Conservation (phyloP, 192 early-diverging fungal genomes). For the Lobosporangium transversale region DNA sequence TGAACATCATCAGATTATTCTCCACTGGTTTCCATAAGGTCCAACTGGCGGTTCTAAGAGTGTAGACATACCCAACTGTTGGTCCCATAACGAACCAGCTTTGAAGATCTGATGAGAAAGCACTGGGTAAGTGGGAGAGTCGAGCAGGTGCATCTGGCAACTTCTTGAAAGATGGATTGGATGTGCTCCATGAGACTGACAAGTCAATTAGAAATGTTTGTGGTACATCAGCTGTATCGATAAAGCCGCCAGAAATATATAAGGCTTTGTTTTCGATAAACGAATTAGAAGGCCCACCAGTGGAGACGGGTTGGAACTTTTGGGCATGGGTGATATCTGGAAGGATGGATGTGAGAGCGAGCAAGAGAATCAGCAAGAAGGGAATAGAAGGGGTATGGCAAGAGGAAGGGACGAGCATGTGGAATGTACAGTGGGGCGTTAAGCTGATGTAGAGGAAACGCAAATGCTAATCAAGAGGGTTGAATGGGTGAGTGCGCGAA, state of each 20-base stretch:
- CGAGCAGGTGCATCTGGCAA: not conserved
- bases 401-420: too few species aligned
- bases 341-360: not conserved
- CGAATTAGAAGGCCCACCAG: not conserved
- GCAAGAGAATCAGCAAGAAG: not conserved
- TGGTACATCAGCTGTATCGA: not conserved
- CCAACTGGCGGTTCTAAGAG: not conserved
- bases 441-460: too few species aligned
- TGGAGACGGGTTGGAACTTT: not conserved
- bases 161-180: not conserved
- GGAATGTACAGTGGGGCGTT: too few species aligned
- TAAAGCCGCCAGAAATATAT: conserved; percentile 12
- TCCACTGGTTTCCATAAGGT: not conserved
- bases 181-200: conserved; percentile 8
- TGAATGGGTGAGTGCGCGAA: too few species aligned
- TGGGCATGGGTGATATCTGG: not conserved
- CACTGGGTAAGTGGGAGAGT: too few species aligned
- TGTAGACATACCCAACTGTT: not conserved
- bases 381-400: too few species aligned
- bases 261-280: conserved; percentile 1
- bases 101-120: not conserved
- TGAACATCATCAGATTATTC: too few species aligned
- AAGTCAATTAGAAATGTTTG: conserved; percentile 13
- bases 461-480: too few species aligned
- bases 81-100: not conserved